Evolutionary conservation across 495 filamentous ascomycete genomes (phyloP).

Genomic region (Xylaria acuta): DNA sequence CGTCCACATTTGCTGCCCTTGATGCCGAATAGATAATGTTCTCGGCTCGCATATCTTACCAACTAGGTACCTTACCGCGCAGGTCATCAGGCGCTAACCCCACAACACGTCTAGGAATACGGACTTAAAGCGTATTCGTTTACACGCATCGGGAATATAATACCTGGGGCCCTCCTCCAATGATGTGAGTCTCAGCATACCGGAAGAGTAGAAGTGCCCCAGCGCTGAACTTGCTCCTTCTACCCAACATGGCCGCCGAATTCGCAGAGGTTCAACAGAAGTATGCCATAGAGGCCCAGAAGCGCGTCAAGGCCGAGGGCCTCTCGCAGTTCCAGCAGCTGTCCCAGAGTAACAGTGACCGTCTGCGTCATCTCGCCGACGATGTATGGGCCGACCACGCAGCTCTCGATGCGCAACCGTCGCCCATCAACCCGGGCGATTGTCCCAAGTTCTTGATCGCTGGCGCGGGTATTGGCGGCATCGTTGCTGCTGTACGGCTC

Average conservation of each 20-base stretch:
- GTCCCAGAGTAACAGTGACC: conserved; percentile 34
- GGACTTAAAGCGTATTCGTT: conserved; percentile 6
- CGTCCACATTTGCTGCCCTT: background rate
- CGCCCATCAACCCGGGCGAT: conserved; percentile 38
- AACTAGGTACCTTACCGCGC: background rate
- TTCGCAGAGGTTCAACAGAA: conserved; percentile 43
- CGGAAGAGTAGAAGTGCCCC: background rate
- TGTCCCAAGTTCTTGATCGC: conserved; percentile 54
- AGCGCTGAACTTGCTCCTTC: background rate
- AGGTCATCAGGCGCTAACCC: background rate
- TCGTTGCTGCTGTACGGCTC: conserved; percentile 56
- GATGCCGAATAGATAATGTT: background rate
- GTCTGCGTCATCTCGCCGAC: conserved; percentile 44
- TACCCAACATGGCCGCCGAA: conserved; percentile 35
- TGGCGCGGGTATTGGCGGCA: conserved; percentile 60
- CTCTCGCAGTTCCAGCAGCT: conserved; percentile 50
- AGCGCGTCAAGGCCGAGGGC: conserved; percentile 54
- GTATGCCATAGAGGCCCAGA: conserved; percentile 55
- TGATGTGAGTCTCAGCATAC: background rate
- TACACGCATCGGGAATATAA: background rate
- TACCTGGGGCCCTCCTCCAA: background rate
- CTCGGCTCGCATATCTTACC: background rate
- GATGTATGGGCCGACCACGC: conserved; percentile 56
- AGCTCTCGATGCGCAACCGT: conserved; percentile 42
- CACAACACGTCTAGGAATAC: background rate